Conservation (phyloP, 1,139 yeast genomes). For the Sugiyamaella japonica region DNA sequence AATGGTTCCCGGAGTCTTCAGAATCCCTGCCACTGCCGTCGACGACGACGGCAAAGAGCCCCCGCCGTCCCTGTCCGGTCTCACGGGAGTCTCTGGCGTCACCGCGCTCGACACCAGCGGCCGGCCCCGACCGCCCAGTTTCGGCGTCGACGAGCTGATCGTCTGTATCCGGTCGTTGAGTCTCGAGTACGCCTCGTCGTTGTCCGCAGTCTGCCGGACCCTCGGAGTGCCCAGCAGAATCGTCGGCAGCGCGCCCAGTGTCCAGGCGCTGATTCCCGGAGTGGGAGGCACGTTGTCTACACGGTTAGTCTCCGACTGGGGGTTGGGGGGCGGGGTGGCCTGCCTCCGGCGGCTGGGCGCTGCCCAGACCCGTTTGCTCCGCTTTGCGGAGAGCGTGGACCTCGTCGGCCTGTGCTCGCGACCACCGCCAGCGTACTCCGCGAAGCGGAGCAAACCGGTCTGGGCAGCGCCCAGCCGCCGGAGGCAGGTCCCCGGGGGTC, state of each 20-base stretch:
- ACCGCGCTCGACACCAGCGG: conserved; percentile 8
- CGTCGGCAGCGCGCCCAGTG: conserved; percentile 28
- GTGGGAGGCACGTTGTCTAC: conserved; percentile 26
- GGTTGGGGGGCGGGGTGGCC: background rate
- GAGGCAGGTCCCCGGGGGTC: background rate
- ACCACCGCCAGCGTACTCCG: background rate
- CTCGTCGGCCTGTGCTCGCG: background rate
- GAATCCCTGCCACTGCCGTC: conserved; percentile 31
- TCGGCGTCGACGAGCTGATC: conserved; percentile 16
- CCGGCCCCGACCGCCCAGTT: conserved; percentile 4
- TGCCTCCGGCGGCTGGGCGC: conserved; percentile 1
- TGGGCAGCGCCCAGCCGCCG: background rate
- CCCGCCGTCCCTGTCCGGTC: background rate
- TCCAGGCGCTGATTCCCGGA: conserved; percentile 30
- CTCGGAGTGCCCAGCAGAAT: conserved; percentile 29
- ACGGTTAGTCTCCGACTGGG: background rate
- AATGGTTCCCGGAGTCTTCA: conserved; percentile 32
- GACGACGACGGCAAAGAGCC: no score
- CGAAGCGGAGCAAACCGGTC: background rate
- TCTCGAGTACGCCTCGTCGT: conserved; percentile 23
- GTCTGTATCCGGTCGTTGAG: conserved; percentile 19
- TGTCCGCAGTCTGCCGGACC: conserved; percentile 20
- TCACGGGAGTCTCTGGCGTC: conserved; percentile 17
- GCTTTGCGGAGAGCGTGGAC: background rate
- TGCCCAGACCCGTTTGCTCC: conserved; percentile 1